Evolutionary conservation across 306 rosid species (phyloP), one percentile per base, ranked within the genome.

Genomic region (Vigna hirtella): DNA sequence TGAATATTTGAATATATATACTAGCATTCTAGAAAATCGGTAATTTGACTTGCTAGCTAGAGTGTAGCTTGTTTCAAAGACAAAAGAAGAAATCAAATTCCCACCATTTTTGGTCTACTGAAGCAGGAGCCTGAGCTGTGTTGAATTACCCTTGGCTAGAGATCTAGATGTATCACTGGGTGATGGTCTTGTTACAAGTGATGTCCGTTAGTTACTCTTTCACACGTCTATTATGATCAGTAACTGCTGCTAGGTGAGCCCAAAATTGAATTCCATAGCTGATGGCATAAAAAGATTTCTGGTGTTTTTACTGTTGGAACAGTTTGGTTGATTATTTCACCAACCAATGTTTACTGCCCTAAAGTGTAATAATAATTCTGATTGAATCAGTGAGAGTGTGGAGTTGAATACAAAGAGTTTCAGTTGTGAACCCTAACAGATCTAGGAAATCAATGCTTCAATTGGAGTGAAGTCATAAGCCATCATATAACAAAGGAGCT

Each of bases 311-410:
- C 28, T 4, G 70, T 9, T 20, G 50, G 9, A 64, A 17, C 26
- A 64, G 70, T n/a, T 64, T 38, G 32, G 14, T 65, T 65, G 50
- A 38, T 65, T 65, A 65, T 18, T n/a, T 65, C 10, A 36, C 49
- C 50, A 9, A 65, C 70, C 51, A n/a, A 40, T 7, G 4, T 38
- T 65, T 65, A 38, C 28, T 32, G 6, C 13, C 22, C 13, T 15
- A 15, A 34, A 30, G 22, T 14, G 45, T 32, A 62, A 16, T 14
- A 32, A 32, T 3, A 63, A 8, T 16, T 63, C 48, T 32, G 68
- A 63, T 32, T 34, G 47, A 32, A 30, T 30, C 7, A 2, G 22
- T 7, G 12, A 61, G 12, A 61, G 9, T 1, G 22, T 30, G 67
- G 20, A 61, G 43, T 61, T 61, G 67, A 32, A 16, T 34, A 10